Evolutionary conservation across 805 yeast species (phyloP), one percentile per base, ranked within the genome.

Genomic region (Nakazawaea pomicola): DNA sequence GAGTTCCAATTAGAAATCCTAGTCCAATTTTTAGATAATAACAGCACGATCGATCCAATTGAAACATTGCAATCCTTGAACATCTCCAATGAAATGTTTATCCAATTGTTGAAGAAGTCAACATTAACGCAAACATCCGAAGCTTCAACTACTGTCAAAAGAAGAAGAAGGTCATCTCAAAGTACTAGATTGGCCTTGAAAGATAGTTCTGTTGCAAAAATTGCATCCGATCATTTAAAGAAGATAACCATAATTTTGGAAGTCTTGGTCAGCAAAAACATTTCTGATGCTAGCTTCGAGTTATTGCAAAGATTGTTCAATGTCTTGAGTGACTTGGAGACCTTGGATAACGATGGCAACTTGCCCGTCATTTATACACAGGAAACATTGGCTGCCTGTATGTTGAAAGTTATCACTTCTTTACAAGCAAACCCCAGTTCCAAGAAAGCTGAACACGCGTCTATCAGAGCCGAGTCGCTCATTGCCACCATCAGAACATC

Each of bases 401-500:
- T 93, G 85, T 70, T 80, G 36, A 74, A 78, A 48, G 70, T 83
- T 17, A 80, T 90, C 20, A 68, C 73, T 33, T 64, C 69, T 6
- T 63, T 86, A 64, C 76, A 76, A 47, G 47, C 56, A 12, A 48
- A 58, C 41, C 54, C 58, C 54, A 62, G 48, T 6, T 27, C 50
- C 8, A 42, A 49, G n/a, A 27, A 62, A 45, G 58, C 78, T 14
- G 88, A 84, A 49, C 69, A 85, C 20, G 74, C 75, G 46, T 67
- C 84, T 7, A 70, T 90, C 30, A 74, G 98, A 59, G 91, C 96
- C 2, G 98, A 91, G 59, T 79, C 89, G 43, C 71, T 93, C 49
- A 96, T 93, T 20, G 83, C 91, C 34, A 84, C 96, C 15, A 90
- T 93, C 42, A 77, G 99, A 56, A 76, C 89, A 2, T 82, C 96